Percentiles rank a stretch among this genome's conserved stretches.
Conservation (phyloP, 169 alveolate species). For the Cyclospora cayetanensis region DNA sequence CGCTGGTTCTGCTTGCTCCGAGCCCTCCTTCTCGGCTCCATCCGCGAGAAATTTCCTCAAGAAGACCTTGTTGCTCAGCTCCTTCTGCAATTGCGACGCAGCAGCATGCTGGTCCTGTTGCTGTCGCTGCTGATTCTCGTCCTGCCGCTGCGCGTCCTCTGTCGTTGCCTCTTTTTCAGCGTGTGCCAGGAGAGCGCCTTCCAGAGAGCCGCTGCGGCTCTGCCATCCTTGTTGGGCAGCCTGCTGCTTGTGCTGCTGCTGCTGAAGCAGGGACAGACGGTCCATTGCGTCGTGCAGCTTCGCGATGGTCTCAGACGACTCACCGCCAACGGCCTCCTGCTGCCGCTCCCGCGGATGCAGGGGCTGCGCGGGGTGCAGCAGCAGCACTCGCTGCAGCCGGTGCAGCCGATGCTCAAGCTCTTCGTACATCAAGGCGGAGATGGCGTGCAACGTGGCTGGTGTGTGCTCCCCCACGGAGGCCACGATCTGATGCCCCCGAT, state of each 20-base stretch:
- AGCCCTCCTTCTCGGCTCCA: too few species aligned
- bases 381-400: constrained; percentile 43
- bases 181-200: too few species aligned
- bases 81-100: background rate
- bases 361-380: constrained; percentile 13
- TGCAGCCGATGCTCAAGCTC: constrained; percentile 9
- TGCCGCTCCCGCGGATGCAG: background rate
- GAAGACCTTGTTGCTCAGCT: background rate
- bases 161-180: background rate
- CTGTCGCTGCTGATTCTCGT: background rate
- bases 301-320: background rate
- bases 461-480: background rate
- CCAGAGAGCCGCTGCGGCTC: too few species aligned
- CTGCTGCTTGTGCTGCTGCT: background rate
- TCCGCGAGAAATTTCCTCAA: background rate
- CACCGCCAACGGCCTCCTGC: background rate
- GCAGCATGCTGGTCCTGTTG: background rate
- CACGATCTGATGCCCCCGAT: background rate
- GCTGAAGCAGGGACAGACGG: constrained; percentile 20
- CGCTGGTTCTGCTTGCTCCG: too few species aligned
- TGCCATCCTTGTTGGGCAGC: background rate
- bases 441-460: background rate
- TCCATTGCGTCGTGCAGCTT: constrained; percentile 20
- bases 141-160: background rate
- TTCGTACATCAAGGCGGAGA: background rate